Base-by-base conservation (phyloP, 176 grass and related monocot genomes). In the Bothriochloa decipiens region DNA sequence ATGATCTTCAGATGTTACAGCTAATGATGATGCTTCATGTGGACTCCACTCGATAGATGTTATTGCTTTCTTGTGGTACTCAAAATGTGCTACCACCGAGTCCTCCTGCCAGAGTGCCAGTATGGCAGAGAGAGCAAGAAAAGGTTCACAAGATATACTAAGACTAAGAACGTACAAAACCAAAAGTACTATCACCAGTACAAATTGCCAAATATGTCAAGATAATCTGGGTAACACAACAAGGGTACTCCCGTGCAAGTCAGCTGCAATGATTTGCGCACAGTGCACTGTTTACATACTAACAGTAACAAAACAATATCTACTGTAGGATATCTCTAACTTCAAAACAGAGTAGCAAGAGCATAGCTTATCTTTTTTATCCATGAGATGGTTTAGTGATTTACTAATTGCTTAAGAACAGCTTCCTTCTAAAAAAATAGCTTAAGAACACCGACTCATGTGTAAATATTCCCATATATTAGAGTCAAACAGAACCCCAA, bases 21-120 rank as follows among this genome's bases (percentile, higher is more conserved):
- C 96, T 65, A 98, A 78, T 63, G 96, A 93, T 65, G 93, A 95
- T 45, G 93, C 72, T 90, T 98, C 96, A 87, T 95, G 92, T 43
- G 91, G 96, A 69, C 91, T 91, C 96, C 96, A 98, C 70, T 95
- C 91, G 0, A 98, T 89, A 57, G 96, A 98, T 77, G 96, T 98
- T 46, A 98, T 89, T 32, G 96, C 91, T 26, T 93, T 78, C 71
- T 95, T 98, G 67, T 95, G 96, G 74, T 95, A 98, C 70, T 90
- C 84, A 47, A 93, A 98, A 89, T 95, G 92, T 0, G 92, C 96
- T 10, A 91, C 80, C 76, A 95, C 13, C 2, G 93, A 75, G 53
- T 89, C 91, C 62, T 27, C 68, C 42, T 45, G 9, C 41, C 40
- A 35, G 33, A 1, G 4, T 8, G n/a, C n/a, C n/a, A n/a, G n/a